Evolutionary conservation across 768 basidiomycete species (phyloP), one percentile per base, ranked within the genome.

Genomic region (Boletus reticuloceps): DNA sequence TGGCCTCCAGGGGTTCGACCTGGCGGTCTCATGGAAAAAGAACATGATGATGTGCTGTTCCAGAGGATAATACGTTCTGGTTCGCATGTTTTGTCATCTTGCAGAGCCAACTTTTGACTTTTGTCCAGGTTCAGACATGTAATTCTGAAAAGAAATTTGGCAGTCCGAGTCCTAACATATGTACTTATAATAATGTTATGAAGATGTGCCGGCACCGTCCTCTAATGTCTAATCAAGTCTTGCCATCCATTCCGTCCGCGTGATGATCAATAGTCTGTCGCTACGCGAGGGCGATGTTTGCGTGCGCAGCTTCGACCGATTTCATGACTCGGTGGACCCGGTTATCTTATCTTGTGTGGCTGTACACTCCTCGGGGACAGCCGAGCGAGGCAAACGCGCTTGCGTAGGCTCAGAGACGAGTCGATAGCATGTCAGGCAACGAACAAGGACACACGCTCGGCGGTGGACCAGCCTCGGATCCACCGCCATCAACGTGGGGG

Each of bases 401-500:
- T 45, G 48, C 44, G 44, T 25, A 8, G n/a, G 13, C 53, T 43
- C 16, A 20, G 11, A 5, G n/a, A 54, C 16, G 14, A 7, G 13
- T 34, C 45, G 22, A 39, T 0, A 36, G 17, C 51, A 82, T 81
- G 79, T 75, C 78, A 29, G 69, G 58, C 59, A 64, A 71, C 61
- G 62, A 64, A 25, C 72, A 64, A 50, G 82, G 84, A 16, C 70
- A 76, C 29, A 77, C 78, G 25, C 73, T 84, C 38, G 77, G 76
- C 14, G 84, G 83, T 45, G 77, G 71, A 10, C 58, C 75, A 38
- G 2, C 56, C 12, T 69, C 64, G 9, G 81, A 84, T 58, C 77
- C 79, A 32, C 67, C 82, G 12, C 82, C 85, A 2, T 52, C 74
- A 12, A 64, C 67, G 8, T 82, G 82, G 82, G 67, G 71, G 17